Percentiles rank a stretch among this genome's conserved stretches.
Evolutionary conservation across 768 basidiomycete genomes (phyloP).

Genomic region (Suillus weaverae): DNA sequence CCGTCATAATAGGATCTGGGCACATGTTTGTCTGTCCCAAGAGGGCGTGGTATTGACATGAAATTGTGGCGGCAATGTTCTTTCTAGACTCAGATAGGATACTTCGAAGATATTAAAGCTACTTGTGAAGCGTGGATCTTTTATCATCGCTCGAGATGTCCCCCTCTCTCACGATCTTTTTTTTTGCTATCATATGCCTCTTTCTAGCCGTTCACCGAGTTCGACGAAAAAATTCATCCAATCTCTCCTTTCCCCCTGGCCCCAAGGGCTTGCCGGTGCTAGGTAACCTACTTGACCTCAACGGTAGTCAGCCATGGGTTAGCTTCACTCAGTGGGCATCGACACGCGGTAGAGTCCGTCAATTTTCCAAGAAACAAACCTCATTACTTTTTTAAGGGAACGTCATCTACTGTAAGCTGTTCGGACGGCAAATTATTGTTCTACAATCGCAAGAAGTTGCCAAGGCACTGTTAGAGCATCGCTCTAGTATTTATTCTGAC

Average conservation of each 20-base stretch:
- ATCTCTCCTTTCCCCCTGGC: slow-evolving; percentile 26
- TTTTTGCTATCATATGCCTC: slow-evolving; percentile 11
- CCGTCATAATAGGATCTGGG: background rate
- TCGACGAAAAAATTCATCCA: slow-evolving; percentile 12
- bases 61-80: background rate
- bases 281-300: slow-evolving; percentile 27
- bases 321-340: slow-evolving; percentile 34
- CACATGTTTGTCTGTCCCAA: background rate
- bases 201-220: slow-evolving; percentile 13
- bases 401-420: slow-evolving; percentile 30
- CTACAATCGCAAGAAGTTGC: slow-evolving; percentile 33
- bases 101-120: background rate
- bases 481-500: slow-evolving; percentile 38
- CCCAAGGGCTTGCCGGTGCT: slow-evolving; percentile 33
- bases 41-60: background rate
- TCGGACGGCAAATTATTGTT: slow-evolving; percentile 35
- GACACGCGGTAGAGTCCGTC: slow-evolving; percentile 21
- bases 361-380: background rate
- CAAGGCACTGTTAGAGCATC: slow-evolving; percentile 37
- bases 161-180: slow-evolving; percentile 10
- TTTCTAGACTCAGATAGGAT: background rate
- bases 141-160: background rate
- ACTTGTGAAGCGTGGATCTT: no score
- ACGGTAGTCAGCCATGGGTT: slow-evolving; percentile 30
- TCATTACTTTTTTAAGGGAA: slow-evolving; percentile 25